Evolutionary conservation across 2,329 filamentous ascomycete species (phyloP), one percentile per base, ranked within the genome.

Genomic region (Colletotrichum sp.): DNA sequence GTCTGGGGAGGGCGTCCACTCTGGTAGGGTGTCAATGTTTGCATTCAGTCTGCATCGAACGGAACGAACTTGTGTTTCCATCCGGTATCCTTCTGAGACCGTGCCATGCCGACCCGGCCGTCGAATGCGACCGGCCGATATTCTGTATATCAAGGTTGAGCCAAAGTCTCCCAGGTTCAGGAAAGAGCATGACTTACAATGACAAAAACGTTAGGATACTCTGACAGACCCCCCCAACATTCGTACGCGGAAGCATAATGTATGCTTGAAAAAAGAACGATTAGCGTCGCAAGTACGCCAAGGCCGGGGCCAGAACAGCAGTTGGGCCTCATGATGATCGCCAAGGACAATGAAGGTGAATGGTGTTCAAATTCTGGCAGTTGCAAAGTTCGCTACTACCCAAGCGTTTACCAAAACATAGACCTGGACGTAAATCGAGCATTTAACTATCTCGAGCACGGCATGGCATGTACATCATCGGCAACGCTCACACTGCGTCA

Each of bases 401-500:
- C 24, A 11, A 18, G 18, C 18, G 2, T 47, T 47, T n/a, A 12
- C 18, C 9, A 13, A 21, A 21, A 13, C n/a, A 51, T 51, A 21
- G 11, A 51, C 6, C 0, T 21, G 43, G 43, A 1, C 11, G 11
- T 21, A 2, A 4, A 47, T 51, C 12, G 11, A 21, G 43, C 43
- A 51, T 21, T n/a, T n/a, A n/a, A n/a, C 83, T 94, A 0, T 92
- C 89, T 51, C 89, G 93, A 8, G 93, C 93, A 0, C 85, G 91
- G 76, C 90, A 94, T 76, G 92, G 93, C 0, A 91, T 95, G 87
- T 93, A 92, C 78, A 84, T 95, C 21, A 90, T 95, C 38, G 92
- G 93, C 2, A 93, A 95, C 77, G 79, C 90, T 0, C 80, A 88
- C 0, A 94, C 92, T 0, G 33, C 33, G 92, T 88, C 34, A 78